A percentile compares a stretch with the other conserved stretches of the same genome.
These are phyloP conservation scores for Acaromyces ingoldii DNA, from an alignment of 1,284 basidiomycete species.

Conservation along the genomic window DNA sequence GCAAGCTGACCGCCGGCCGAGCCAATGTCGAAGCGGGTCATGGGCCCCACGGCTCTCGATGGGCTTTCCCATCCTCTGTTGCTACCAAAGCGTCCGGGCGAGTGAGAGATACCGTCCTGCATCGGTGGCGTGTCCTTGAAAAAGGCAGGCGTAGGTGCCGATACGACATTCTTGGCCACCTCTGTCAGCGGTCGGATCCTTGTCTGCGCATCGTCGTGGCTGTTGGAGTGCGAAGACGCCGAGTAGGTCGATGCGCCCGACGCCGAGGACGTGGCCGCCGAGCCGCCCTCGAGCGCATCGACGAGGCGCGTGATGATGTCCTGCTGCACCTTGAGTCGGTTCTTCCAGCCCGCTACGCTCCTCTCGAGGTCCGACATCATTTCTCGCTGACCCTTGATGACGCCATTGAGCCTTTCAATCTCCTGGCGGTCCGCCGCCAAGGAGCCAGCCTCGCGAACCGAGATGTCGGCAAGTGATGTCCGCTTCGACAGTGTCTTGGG, in stretches of 20 bases:
- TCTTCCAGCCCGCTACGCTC: conserved; percentile 38
- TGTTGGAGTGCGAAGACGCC: neutral
- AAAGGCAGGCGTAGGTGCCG: neutral
- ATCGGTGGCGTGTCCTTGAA: neutral
- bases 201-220: neutral
- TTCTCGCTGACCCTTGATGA: conserved; percentile 31
- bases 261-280: neutral
- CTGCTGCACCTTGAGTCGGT: conserved; percentile 27
- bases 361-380: conserved; percentile 42
- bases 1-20: neutral
- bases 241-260: neutral
- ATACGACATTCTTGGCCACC: neutral
- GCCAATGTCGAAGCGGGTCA: neutral
- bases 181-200: neutral
- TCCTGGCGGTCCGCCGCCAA: conserved; percentile 26
- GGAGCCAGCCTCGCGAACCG: no score
- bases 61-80: neutral
- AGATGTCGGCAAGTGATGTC: no score
- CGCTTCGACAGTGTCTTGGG: conserved; percentile 7
- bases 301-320: conserved; percentile 34
- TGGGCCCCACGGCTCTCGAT: no score
- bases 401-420: conserved; percentile 37
- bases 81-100: neutral
- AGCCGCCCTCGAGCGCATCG: conserved; percentile 7
- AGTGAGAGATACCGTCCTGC: no score